Evolutionary conservation across 768 basidiomycete genomes (phyloP).

Genomic region (Ramaria sp.): DNA sequence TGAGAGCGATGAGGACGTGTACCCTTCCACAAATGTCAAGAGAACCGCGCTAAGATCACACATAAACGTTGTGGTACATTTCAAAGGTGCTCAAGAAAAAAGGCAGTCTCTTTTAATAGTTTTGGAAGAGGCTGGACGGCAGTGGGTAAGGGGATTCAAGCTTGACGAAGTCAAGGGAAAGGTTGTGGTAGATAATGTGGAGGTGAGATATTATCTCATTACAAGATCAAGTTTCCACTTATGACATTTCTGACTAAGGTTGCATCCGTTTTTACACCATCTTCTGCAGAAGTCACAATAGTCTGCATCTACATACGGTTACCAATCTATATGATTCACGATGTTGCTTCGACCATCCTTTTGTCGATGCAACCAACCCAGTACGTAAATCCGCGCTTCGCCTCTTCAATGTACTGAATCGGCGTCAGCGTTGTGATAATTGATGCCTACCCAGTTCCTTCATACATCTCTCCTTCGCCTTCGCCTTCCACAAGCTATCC

Average conservation of each 20-base stretch:
- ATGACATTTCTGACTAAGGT: constrained; percentile 24
- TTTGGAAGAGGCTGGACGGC: constrained; percentile 32
- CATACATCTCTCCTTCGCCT: constrained; percentile 31
- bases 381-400: constrained; percentile 20
- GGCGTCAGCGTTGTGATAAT: constrained; percentile 34
- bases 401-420: neutral
- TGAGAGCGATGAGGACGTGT: constrained; percentile 41
- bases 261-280: constrained; percentile 38
- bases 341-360: constrained; percentile 34
- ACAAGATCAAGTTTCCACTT: neutral
- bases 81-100: constrained; percentile 13
- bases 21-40: neutral
- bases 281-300: constrained; percentile 35
- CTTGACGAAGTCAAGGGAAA: constrained; percentile 42
- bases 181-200: constrained; percentile 32
- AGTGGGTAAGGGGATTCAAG: constrained; percentile 41
- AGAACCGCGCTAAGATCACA: neutral
- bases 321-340: constrained; percentile 39
- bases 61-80: neutral
- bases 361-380: constrained; percentile 33
- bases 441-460: constrained; percentile 37
- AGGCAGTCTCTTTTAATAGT: constrained; percentile 30
- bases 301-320: constrained; percentile 33
- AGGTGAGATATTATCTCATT: constrained; percentile 24
- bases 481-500: constrained; percentile 28